Evolutionary conservation across 2,329 filamentous ascomycete species (phyloP), one percentile per base, ranked within the genome.

Genomic region (Diaporthe aspalathi): DNA sequence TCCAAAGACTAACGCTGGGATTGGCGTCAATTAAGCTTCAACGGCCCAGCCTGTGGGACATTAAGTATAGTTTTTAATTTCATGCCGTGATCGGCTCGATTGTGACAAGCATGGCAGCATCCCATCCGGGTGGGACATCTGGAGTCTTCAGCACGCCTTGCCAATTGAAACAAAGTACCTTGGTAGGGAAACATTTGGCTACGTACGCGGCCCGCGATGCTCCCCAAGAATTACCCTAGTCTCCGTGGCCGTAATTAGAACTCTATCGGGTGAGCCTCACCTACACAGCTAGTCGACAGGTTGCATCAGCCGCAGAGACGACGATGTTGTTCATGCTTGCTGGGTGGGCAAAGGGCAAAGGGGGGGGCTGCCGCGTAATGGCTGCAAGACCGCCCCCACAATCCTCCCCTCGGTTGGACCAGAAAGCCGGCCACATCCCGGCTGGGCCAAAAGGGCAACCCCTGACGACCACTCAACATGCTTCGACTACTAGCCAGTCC

Each of bases 401-500:
- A 45, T 8, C 38, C 22, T 29, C 29, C 4, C 14, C 38, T 38
- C 53, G 53, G 53, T 56, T 56, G 53, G 53, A 20, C 53, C 53
- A 56, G 17, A 5, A 16, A 12, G 24, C 24, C 40, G 32, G 40
- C 40, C 40, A 47, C 57, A 47, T 62, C 40, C 57, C 56, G 57
- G 40, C 17, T 43, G 9, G 40, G 5, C 1, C 40, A 20, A 47
- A 16, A 47, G 4, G 1, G 0, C 17, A 2, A 47, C 57, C 40
- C 57, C 40, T 62, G 40, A 62, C 57, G 11, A 47, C 40, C 40
- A 62, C 56, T 62, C 11, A 62, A 62, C 40, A 14, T 62, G 56
- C 47, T 62, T 47, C 40, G 56, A 47, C 40, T 32, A 45, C 40
- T 27, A 62, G 56, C 56, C 56, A 62, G 57, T 47, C 53, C 32